Percentiles rank a stretch among this genome's conserved stretches.
Evolutionary conservation across 176 grass and related monocot species (phyloP).

Genomic region (Tuctoria greenei): DNA sequence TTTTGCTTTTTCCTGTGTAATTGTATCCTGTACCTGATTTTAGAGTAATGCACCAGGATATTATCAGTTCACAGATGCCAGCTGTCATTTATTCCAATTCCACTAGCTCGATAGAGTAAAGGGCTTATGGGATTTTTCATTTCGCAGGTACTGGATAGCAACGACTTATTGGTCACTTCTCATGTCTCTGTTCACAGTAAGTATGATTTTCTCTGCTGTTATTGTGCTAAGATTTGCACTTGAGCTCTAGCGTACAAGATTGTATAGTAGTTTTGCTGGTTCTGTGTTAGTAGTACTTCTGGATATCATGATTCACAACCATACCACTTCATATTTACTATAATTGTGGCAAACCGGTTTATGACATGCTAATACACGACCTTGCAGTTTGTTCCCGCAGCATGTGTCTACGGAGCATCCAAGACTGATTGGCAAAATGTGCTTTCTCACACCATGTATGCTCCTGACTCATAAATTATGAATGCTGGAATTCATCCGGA

Average conservation of each 20-base stretch:
- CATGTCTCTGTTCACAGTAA: slow-evolving; percentile 88
- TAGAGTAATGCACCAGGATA: not conserved
- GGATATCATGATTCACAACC: not conserved
- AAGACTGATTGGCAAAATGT: slow-evolving; percentile 67
- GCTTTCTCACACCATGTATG: slow-evolving; percentile 72
- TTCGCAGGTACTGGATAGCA: slow-evolving; percentile 59
- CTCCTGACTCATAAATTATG: slow-evolving; percentile 7
- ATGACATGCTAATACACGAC: slow-evolving; percentile 1
- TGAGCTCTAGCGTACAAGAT: not conserved
- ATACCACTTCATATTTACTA: not conserved
- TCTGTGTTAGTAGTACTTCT: slow-evolving; percentile 1
- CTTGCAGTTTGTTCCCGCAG: slow-evolving; percentile 83
- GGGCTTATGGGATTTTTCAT: not conserved
- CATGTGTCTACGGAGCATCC: slow-evolving; percentile 80
- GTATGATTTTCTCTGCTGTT: slow-evolving; percentile 19
- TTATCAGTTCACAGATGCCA: not conserved
- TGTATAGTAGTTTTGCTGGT: not conserved
- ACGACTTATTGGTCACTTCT: slow-evolving; percentile 82
- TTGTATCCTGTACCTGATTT: not conserved
- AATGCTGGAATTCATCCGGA: not conserved
- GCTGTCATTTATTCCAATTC: not conserved
- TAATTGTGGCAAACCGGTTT: not conserved
- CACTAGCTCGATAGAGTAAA: too few relatives aligned
- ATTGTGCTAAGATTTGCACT: not conserved
- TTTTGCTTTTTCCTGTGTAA: not conserved